Base-by-base conservation (phyloP, 164 flowering plant genomes). In the Amborella trichopoda region DNA sequence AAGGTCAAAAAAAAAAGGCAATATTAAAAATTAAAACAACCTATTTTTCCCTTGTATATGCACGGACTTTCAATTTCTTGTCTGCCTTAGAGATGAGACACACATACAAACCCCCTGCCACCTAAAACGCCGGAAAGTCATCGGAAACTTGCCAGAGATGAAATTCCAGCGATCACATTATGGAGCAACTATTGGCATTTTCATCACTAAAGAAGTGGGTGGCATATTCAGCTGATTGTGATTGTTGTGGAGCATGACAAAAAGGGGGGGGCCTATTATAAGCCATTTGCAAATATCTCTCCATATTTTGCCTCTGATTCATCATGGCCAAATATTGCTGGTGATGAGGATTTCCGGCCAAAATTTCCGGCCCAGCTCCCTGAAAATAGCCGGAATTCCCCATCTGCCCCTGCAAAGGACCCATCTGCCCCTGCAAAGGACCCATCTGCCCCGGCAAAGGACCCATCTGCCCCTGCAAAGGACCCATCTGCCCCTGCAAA, bases 101-200 rank as follows among this genome's bases (percentile, higher is more conserved):
- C n/a, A n/a, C n/a, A n/a, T n/a, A n/a, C n/a, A n/a, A n/a, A n/a
- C n/a, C n/a, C n/a, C n/a, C n/a, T n/a, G n/a, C n/a, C n/a, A n/a
- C n/a, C n/a, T n/a, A n/a, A n/a, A n/a, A n/a, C n/a, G n/a, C n/a
- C n/a, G n/a, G n/a, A n/a, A n/a, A n/a, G n/a, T n/a, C n/a, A n/a
- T n/a, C n/a, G n/a, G n/a, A n/a, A n/a, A n/a, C n/a, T n/a, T n/a
- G n/a, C n/a, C n/a, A n/a, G n/a, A n/a, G n/a, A n/a, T n/a, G n/a
- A n/a, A n/a, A n/a, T n/a, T n/a, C n/a, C n/a, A n/a, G n/a, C n/a
- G 45, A 23, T 86, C 75, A 91, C 99, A 91, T 91, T 27, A 91
- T 68, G 49, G 45, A 67, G 73, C 99, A 91, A 49, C 99, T 75
- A 20, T 70, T 68, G 26, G 96, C 68, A 71, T 87, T 87, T 60